phyloP scores from a whole-genome alignment of 176 grass and related monocot genomes.

The Oropetium thomaeum region DNA sequence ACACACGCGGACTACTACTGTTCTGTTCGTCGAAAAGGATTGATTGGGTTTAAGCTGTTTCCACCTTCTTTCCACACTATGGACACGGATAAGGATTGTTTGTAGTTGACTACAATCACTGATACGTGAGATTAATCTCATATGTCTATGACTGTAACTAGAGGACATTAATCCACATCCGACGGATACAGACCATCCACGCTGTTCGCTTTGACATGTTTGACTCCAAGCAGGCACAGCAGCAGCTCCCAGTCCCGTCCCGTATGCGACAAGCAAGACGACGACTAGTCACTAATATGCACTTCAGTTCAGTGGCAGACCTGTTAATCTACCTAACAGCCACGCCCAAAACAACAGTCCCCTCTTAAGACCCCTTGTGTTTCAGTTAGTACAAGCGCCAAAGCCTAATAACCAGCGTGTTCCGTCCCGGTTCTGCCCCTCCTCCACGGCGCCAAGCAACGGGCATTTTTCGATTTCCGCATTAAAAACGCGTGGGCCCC shows the following conservation, averaged over 20 bases:
- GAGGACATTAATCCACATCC: too few species aligned
- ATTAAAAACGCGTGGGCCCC: slow-evolving; percentile 34
- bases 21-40: not conserved
- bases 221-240: slow-evolving; percentile 3
- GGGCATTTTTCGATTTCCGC: slow-evolving; percentile 41
- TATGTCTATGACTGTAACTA: too few species aligned
- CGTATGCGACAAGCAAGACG: not conserved
- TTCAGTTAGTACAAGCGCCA: too few species aligned
- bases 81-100: too few species aligned
- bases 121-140: too few species aligned
- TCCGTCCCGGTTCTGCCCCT: slow-evolving; percentile 28
- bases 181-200: not conserved
- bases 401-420: too few species aligned
- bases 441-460: not conserved
- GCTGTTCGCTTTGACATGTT: slow-evolving; percentile 16
- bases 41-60: not conserved
- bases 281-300: not conserved
- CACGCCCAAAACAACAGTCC: not conserved
- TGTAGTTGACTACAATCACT: too few species aligned
- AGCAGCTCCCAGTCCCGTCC: too few species aligned
- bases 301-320: not conserved
- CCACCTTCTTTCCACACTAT: too few species aligned
- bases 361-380: too few species aligned
- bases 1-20: not conserved
- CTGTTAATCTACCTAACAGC: not conserved